Evolutionary conservation across 176 grass and related monocot genomes (phyloP), one percentile per base, ranked within the genome.

Genomic region (Dactylis glomerata): DNA sequence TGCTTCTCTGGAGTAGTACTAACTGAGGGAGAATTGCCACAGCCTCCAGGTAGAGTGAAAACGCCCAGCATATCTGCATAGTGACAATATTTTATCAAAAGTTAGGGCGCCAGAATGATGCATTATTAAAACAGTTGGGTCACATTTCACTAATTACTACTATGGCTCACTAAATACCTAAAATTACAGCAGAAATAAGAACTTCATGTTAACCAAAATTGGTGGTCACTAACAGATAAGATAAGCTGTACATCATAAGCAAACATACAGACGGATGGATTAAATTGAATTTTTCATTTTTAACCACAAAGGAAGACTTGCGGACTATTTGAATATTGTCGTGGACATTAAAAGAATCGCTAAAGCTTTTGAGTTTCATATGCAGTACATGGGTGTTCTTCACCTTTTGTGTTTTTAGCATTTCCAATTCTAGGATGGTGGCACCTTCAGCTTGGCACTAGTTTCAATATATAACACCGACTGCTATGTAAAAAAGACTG

Each of bases 1-100:
- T 82, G 75, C 93, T 91, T 89, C 97, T 92, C 82, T 99, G 97
- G 33, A 99, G 85, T 44, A 99, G 80, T 67, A 99, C 91, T 77
- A 96, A 89, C 86, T 99, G 97, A 3, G 97, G 97, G 66, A 99
- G 93, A 91, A 99, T 99, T 23, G 93, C 97, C 85, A 96, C 97
- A 32, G 93, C 88, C 54, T 99, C 97, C 86, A 99, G 79, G 74
- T 94, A 99, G 79, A 99, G 88, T 1, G 97, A 99, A 88, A 99
- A 99, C 17, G 96, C 89, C 96, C 96, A 99, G 40, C 85, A 94
- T 63, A 99, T 89, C 96, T 99, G 88, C 42, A 87, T 3, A 16
- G 1, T 9, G 58, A 77, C 0, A 76, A 15, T 44, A 81, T 45
- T 52, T 52, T 52, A 76, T 19, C n/a, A 68, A 0, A 55, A 77